Percentiles rank a stretch among this genome's conserved stretches.
Conservation (phyloP, 2,329 filamentous ascomycete genomes). For the Chalara sp. region DNA sequence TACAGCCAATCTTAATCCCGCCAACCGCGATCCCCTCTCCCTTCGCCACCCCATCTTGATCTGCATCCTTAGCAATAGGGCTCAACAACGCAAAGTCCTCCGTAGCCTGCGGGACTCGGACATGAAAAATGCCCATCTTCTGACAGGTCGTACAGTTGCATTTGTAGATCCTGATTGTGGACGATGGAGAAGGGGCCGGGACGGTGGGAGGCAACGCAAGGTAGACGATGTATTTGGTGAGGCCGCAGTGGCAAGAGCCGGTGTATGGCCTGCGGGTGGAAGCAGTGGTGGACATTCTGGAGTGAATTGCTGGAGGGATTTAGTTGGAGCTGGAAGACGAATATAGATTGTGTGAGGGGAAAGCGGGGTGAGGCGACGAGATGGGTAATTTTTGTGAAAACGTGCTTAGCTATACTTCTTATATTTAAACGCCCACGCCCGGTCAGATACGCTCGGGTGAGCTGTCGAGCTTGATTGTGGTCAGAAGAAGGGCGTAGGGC, state of each 20-base stretch:
- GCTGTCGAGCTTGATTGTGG: too few relatives aligned
- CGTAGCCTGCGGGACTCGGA: conserved; percentile 29
- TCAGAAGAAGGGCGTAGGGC: too few relatives aligned
- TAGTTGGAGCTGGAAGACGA: too few relatives aligned
- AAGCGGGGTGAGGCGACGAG: too few relatives aligned
- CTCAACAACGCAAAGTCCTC: conserved; percentile 41
- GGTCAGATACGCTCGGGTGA: too few relatives aligned
- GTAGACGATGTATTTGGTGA: neutral
- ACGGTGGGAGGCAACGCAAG: conserved; percentile 33
- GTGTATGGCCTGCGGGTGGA: neutral
- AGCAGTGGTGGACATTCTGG: neutral
- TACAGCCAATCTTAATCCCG: too few relatives aligned
- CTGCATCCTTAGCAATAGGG: conserved; percentile 26
- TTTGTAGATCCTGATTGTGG: conserved; percentile 26
- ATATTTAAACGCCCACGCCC: too few relatives aligned
- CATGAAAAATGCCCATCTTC: conserved; percentile 40
- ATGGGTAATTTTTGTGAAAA: too few relatives aligned
- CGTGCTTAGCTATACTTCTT: too few relatives aligned
- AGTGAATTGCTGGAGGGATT: too few relatives aligned
- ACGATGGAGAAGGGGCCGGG: conserved; percentile 13
- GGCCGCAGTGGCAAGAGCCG: neutral
- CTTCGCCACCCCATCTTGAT: conserved; percentile 9
- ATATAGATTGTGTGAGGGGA: too few relatives aligned
- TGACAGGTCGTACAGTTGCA: conserved; percentile 45
- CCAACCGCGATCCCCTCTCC: neutral